phyloP scores from a whole-genome alignment of 805 yeast species.

The Candida maris region DNA sequence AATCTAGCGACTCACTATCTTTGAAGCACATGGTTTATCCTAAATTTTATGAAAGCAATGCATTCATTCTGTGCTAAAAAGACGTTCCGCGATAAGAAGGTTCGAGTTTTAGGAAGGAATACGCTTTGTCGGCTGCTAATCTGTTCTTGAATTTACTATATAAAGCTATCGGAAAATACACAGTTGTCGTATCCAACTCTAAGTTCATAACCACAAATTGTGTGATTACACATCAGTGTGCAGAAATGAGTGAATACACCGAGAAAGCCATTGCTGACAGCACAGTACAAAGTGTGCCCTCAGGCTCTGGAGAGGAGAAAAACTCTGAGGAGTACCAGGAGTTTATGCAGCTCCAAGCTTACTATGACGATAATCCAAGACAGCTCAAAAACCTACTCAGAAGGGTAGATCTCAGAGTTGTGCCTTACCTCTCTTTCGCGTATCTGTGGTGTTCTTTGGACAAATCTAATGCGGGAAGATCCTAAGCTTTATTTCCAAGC shows the following conservation, averaged over 20 bases:
- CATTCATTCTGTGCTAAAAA: no score
- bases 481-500: slow-evolving; percentile 32
- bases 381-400: slow-evolving; percentile 19
- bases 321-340: slow-evolving; percentile 4
- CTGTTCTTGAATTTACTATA: no score
- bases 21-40: no score
- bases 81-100: no score
- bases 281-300: slow-evolving; percentile 1
- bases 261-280: background rate
- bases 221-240: no score
- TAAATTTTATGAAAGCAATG: no score
- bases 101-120: no score
- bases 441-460: slow-evolving; percentile 28
- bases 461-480: slow-evolving; percentile 35
- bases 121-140: no score
- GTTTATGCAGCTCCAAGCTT: slow-evolving; percentile 1
- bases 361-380: slow-evolving; percentile 15
- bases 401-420: slow-evolving; percentile 19
- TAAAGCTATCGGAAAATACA: no score
- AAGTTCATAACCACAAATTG: no score
- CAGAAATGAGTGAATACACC: background rate
- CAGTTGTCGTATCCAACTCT: no score
- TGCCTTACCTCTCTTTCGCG: slow-evolving; percentile 26
- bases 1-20: no score
- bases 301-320: background rate